Percentiles rank a stretch among this genome's conserved stretches.
Conservation (phyloP, 768 basidiomycete genomes). For the Phanerochaete carnosa region DNA sequence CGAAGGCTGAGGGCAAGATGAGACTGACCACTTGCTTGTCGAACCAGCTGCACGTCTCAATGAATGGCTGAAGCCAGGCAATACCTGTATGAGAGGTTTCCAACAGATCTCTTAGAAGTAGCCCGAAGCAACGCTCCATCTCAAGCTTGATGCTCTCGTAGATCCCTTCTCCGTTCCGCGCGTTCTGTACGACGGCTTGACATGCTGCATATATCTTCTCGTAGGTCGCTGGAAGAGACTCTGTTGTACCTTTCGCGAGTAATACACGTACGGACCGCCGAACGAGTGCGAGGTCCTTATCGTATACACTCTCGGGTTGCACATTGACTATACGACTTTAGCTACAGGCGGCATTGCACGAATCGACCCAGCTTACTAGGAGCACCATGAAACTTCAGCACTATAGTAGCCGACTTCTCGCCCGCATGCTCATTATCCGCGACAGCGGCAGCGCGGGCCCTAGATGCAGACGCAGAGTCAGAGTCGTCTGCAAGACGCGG, state of each 20-base stretch:
- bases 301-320: slow-evolving; percentile 1
- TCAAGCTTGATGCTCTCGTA: slow-evolving; percentile 57
- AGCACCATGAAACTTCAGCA: slow-evolving; percentile 45
- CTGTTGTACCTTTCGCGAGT: slow-evolving; percentile 34
- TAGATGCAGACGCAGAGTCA: slow-evolving; percentile 65
- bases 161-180: slow-evolving; percentile 52
- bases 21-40: slow-evolving; percentile 58
- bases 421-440: slow-evolving; percentile 7
- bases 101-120: slow-evolving; percentile 38
- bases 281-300: slow-evolving; percentile 29
- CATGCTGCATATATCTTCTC: slow-evolving; percentile 58
- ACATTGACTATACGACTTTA: slow-evolving; percentile 14
- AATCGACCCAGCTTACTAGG: slow-evolving; percentile 26
- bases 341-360: neutral
- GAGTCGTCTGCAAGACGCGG: slow-evolving; percentile 63
- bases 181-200: slow-evolving; percentile 47
- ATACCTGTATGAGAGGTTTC: slow-evolving; percentile 28
- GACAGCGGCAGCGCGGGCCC: slow-evolving; percentile 32
- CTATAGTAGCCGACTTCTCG: slow-evolving; percentile 34
- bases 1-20: neutral
- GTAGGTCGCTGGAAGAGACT: slow-evolving; percentile 42
- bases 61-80: slow-evolving; percentile 58
- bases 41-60: slow-evolving; percentile 58
- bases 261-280: slow-evolving; percentile 34
- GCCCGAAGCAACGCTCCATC: slow-evolving; percentile 50